These are phyloP conservation scores for Trichophyton rubrum DNA, from an alignment of 2,329 filamentous ascomycete species.

Conservation along the genomic window DNA sequence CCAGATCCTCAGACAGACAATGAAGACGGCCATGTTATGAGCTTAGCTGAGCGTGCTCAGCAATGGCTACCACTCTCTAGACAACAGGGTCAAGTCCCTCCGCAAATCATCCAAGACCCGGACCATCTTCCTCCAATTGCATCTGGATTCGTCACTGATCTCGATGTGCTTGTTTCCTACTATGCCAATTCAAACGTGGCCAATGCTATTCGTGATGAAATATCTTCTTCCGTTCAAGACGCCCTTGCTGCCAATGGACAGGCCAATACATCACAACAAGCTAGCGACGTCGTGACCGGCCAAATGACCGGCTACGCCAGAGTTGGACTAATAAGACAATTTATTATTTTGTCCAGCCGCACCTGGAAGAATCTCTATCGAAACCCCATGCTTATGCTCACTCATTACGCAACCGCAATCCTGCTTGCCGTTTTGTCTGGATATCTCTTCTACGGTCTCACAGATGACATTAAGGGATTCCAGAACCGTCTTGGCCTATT, in stretches of 20 bases:
- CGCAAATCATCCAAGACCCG: constrained; percentile 57
- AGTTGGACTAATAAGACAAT: constrained; percentile 67
- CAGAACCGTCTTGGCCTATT: constrained; percentile 94
- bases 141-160: constrained; percentile 52
- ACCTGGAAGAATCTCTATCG: constrained; percentile 97
- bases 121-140: constrained; percentile 49
- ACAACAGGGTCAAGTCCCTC: constrained; percentile 42
- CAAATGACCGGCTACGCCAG: constrained; percentile 72
- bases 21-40: constrained; percentile 43
- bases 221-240: constrained; percentile 52
- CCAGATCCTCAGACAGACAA: constrained; percentile 45
- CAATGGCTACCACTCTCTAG: constrained; percentile 37
- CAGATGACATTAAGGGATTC: constrained; percentile 92
- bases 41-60: constrained; percentile 40
- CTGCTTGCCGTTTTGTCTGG: constrained; percentile 86
- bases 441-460: constrained; percentile 90
- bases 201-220: constrained; percentile 61
- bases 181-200: constrained; percentile 72
- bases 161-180: constrained; percentile 66
- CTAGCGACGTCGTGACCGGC: constrained; percentile 35
- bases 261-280: constrained; percentile 43
- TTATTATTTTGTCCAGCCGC: constrained; percentile 73
- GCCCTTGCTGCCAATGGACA: constrained; percentile 58
- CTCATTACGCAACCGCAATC: constrained; percentile 95
- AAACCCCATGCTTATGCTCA: constrained; percentile 96